These are phyloP conservation scores for Chaetomiaceae sp. DNA, from an alignment of 2,329 filamentous ascomycete genomes.

Conservation along the genomic window DNA sequence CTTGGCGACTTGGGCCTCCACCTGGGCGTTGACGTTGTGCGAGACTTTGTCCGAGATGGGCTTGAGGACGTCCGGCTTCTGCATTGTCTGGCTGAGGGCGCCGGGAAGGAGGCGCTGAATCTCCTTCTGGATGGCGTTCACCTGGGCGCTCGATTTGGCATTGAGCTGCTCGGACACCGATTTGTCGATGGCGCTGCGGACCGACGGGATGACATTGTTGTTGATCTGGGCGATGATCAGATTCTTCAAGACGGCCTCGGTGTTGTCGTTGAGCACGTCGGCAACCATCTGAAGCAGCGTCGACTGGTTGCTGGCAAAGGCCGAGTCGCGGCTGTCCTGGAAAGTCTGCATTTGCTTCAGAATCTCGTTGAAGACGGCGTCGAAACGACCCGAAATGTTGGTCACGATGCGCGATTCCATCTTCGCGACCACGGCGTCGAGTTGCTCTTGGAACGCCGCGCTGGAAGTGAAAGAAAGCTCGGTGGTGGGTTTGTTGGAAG, in stretches of 20 bases:
- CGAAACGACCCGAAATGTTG: conserved; percentile 44
- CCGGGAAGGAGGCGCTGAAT: conserved; percentile 66
- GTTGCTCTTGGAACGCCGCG: conserved; percentile 40
- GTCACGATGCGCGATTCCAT: conserved; percentile 49
- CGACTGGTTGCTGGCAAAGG: conserved; percentile 58
- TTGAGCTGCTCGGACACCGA: conserved; percentile 69
- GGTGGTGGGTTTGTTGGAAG: conserved; percentile 18
- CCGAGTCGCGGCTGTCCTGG: conserved; percentile 38
- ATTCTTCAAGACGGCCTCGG: conserved; percentile 66
- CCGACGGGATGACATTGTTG: conserved; percentile 67
- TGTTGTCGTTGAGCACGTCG: conserved; percentile 58
- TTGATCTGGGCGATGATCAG: conserved; percentile 76
- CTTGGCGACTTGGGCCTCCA: conserved; percentile 65
- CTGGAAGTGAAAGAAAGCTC: conserved; percentile 28
- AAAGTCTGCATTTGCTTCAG: conserved; percentile 54
- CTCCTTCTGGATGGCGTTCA: conserved; percentile 68
- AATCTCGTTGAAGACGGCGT: conserved; percentile 51
- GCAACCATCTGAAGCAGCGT: conserved; percentile 55
- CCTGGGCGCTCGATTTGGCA: conserved; percentile 60
- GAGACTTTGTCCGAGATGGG: conserved; percentile 68
- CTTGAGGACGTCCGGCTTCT: conserved; percentile 69
- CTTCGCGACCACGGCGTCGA: conserved; percentile 51
- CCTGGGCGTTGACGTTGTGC: conserved; percentile 58
- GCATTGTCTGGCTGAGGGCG: conserved; percentile 62
- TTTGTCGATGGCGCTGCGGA: conserved; percentile 63